Percentiles rank a stretch among this genome's conserved stretches.
Evolutionary conservation across 2,329 filamentous ascomycete species (phyloP).

Genomic region (Elsinoe arachidis): DNA sequence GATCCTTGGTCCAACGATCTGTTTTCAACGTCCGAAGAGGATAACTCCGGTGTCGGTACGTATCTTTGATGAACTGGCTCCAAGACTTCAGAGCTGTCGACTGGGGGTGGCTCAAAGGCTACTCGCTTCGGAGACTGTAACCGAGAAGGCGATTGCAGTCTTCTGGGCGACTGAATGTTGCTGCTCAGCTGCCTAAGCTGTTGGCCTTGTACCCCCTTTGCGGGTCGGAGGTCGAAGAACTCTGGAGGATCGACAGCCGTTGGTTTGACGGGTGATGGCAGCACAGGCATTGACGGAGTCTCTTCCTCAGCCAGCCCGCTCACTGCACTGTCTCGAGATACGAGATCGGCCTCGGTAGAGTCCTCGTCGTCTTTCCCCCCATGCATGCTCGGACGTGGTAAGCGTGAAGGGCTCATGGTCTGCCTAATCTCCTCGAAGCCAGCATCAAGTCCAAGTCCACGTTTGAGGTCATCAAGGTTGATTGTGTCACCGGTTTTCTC

Average conservation of each 20-base stretch:
- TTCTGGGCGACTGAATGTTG: conserved; percentile 11
- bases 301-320: conserved; percentile 21
- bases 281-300: background rate
- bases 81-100: background rate
- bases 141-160: background rate
- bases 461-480: conserved; percentile 51
- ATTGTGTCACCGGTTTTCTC: conserved; percentile 60
- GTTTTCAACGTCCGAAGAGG: background rate
- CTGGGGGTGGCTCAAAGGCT: background rate
- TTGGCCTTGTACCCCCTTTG: conserved; percentile 4
- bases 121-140: conserved; percentile 1
- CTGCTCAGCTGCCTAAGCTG: conserved; percentile 6
- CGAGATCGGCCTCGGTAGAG: conserved; percentile 17
- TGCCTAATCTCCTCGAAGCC: conserved; percentile 27
- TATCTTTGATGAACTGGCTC: background rate
- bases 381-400: conserved; percentile 43
- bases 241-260: conserved; percentile 26
- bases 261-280: conserved; percentile 2
- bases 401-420: conserved; percentile 13
- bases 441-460: conserved; percentile 53
- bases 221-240: conserved; percentile 29
- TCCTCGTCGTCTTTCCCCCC: conserved; percentile 13
- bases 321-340: conserved; percentile 22
- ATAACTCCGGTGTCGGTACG: background rate
- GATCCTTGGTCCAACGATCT: background rate